Evolutionary conservation across 306 rosid species (phyloP).

Genomic region (Luffa acutangula): DNA sequence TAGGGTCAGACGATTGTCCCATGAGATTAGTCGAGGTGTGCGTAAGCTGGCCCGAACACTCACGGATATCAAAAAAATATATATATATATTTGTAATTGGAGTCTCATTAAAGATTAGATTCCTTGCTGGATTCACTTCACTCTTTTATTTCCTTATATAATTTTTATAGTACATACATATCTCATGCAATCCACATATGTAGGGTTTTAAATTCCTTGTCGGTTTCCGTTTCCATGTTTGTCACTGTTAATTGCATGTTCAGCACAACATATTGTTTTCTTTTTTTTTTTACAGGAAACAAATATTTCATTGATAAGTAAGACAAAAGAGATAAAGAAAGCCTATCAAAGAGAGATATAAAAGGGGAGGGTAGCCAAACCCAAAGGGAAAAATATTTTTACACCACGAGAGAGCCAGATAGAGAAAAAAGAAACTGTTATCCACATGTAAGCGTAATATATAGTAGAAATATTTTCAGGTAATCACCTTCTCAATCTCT

Average conservation of each 20-base stretch:
- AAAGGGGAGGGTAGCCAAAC: background rate
- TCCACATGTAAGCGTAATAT: background rate
- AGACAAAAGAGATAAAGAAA: background rate
- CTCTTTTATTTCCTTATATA: background rate
- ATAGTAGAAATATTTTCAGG: background rate
- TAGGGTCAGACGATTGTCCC: too few relatives aligned
- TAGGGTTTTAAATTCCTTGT: background rate
- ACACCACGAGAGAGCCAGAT: background rate
- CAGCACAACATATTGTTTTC: background rate
- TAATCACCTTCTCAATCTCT: slow-evolving; percentile 82
- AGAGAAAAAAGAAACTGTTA: background rate
- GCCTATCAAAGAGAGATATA: background rate
- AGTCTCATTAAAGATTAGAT: background rate
- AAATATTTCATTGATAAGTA: background rate
- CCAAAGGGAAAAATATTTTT: background rate
- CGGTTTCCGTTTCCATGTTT: background rate
- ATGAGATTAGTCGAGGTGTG: too few relatives aligned
- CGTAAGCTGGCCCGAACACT: too few relatives aligned
- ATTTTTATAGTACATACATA: background rate
- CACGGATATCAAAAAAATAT: too few relatives aligned
- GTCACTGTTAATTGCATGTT: background rate
- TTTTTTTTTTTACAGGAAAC: background rate
- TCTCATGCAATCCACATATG: background rate
- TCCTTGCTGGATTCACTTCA: background rate
- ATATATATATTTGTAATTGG: background rate